A percentile compares a stretch with the other conserved stretches of the same genome.
Conservation (phyloP, 2,329 filamentous ascomycete species). For the Colletotrichum endophyticum region DNA sequence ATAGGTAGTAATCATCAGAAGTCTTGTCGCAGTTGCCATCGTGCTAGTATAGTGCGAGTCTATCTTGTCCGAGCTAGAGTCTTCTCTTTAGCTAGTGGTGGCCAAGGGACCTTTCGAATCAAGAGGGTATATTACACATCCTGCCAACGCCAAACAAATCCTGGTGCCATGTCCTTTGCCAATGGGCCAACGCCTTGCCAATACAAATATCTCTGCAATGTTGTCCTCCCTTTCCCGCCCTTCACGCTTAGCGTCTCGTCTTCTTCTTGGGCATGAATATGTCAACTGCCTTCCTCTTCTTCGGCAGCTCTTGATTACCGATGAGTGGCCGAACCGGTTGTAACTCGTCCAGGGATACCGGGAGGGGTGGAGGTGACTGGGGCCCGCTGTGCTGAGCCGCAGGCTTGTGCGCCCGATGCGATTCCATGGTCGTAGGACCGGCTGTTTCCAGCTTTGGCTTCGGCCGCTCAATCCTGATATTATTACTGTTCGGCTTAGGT, state of each 20-base stretch:
- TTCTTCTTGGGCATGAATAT: conserved; percentile 59
- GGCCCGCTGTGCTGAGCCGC: background rate
- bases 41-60: background rate
- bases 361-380: conserved; percentile 26
- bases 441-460: background rate
- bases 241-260: background rate
- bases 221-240: background rate
- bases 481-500: conserved; percentile 8
- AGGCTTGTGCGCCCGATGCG: background rate
- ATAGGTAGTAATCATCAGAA: background rate
- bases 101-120: background rate
- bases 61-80: background rate
- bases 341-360: conserved; percentile 6
- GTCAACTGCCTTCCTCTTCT: conserved; percentile 50
- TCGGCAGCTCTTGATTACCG: conserved; percentile 6
- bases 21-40: background rate
- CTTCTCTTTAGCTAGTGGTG: background rate
- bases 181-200: background rate
- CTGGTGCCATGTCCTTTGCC: background rate
- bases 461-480: conserved; percentile 13
- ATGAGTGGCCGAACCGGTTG: background rate
- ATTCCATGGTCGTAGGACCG: background rate
- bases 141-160: background rate
- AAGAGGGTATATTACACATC: background rate
- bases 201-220: background rate